Evolutionary conservation across 2,329 filamentous ascomycete species (phyloP).

Genomic region (Chrysosporium keratinophilum): DNA sequence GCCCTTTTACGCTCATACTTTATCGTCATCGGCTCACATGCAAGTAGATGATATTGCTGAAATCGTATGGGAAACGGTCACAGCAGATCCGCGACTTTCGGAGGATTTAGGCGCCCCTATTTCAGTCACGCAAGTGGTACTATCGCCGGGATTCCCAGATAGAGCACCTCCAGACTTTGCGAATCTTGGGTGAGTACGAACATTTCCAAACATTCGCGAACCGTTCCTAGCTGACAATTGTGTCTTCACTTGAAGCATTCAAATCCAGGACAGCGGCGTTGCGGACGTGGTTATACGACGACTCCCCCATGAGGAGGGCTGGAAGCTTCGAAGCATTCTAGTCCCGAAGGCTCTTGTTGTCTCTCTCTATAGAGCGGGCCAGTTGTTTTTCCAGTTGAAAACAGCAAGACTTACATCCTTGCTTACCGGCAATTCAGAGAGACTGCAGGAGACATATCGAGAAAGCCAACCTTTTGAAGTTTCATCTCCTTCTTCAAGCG

Average conservation of each 20-base stretch:
- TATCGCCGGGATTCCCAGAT: constrained; percentile 9
- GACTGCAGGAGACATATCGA: neutral
- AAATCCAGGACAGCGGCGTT: constrained; percentile 11
- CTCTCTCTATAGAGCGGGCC: constrained; percentile 1
- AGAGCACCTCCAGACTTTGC: constrained; percentile 9
- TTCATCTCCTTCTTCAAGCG: neutral
- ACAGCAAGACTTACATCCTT: neutral
- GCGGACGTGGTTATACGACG: constrained; percentile 5
- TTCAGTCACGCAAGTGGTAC: neutral
- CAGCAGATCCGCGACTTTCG: neutral
- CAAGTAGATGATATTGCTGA: neutral
- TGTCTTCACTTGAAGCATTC: constrained; percentile 1
- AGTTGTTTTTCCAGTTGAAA: constrained; percentile 3
- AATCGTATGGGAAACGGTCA: neutral
- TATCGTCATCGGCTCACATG: neutral
- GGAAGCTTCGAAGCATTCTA: constrained; percentile 12
- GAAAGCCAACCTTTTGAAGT: neutral
- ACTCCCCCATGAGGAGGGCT: constrained; percentile 12
- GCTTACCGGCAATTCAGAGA: neutral
- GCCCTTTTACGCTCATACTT: neutral
- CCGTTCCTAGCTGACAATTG: neutral
- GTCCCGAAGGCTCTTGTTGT: neutral
- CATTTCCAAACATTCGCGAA: neutral
- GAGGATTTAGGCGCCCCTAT: constrained; percentile 2
- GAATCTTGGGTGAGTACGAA: constrained; percentile 13